A percentile compares a stretch with the other conserved stretches of the same genome.
Evolutionary conservation across 164 flowering plant species (phyloP).

Genomic region (Piper betle): DNA sequence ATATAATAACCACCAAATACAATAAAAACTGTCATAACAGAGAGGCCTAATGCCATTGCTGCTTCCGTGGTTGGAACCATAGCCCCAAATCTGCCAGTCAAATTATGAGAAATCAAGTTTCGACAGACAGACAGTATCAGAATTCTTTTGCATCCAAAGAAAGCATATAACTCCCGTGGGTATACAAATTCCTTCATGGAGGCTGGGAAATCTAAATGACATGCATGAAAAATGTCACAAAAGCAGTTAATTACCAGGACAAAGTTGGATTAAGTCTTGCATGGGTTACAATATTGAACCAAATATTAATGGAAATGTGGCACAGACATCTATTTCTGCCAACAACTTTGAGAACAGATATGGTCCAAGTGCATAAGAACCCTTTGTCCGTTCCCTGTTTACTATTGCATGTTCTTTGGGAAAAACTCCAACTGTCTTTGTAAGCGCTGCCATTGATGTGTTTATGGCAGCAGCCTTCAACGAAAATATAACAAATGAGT

Average conservation of each 20-base stretch:
- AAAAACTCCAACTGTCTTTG: slow-evolving; percentile 88
- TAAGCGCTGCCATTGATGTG: slow-evolving; percentile 99
- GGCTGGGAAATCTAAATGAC: not conserved
- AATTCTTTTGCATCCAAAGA: not conserved
- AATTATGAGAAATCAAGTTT: too few relatives aligned
- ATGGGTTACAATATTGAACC: slow-evolving; percentile 87
- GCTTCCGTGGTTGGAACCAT: slow-evolving; percentile 96
- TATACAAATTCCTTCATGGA: not conserved
- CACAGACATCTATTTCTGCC: slow-evolving; percentile 93
- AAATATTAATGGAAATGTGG: slow-evolving; percentile 90
- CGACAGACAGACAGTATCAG: too few relatives aligned
- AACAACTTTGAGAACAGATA: slow-evolving; percentile 78
- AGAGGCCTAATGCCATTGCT: slow-evolving; percentile 95
- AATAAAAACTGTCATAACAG: slow-evolving; percentile 97
- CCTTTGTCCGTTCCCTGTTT: slow-evolving; percentile 86
- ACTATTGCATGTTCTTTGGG: slow-evolving; percentile 95
- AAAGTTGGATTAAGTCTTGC: slow-evolving; percentile 82
- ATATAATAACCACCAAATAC: slow-evolving; percentile 97
- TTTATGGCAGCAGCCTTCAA: slow-evolving; percentile 91
- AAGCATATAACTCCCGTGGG: not conserved
- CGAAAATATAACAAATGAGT: not conserved
- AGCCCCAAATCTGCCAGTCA: slow-evolving; percentile 31
- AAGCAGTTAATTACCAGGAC: slow-evolving; percentile 35
- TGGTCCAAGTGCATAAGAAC: slow-evolving; percentile 81
- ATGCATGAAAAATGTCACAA: not conserved